phyloP scores from a whole-genome alignment of 352 stramenopile genomes.

The Globisporangium viniferum region DNA sequence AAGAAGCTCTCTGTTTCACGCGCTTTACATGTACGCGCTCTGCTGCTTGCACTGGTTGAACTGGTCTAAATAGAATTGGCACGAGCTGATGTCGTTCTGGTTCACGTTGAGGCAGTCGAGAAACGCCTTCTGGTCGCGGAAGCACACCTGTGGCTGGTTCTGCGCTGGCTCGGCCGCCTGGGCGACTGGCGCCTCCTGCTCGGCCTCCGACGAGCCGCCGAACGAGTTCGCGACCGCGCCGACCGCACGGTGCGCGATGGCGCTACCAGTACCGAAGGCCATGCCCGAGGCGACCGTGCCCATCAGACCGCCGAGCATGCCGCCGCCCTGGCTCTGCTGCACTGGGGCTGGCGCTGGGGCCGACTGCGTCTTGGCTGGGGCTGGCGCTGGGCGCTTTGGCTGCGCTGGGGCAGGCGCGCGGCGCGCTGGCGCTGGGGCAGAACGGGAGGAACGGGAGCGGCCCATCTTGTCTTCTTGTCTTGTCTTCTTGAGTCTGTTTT shows the following conservation, averaged over 20 bases:
- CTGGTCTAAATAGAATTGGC: slow-evolving; percentile 88
- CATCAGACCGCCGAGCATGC: slow-evolving; percentile 95
- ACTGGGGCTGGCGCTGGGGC: slow-evolving; percentile 49
- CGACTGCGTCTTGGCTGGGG: slow-evolving; percentile 49
- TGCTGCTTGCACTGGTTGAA: slow-evolving; percentile 87
- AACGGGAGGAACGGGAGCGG: slow-evolving; percentile 63
- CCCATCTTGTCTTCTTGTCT: slow-evolving; percentile 40
- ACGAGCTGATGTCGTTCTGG: slow-evolving; percentile 84
- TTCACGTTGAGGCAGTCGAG: slow-evolving; percentile 84
- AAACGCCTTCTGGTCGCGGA: slow-evolving; percentile 77
- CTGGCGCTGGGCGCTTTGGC: slow-evolving; percentile 31
- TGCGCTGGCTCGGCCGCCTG: slow-evolving; percentile 34
- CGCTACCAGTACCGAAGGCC: slow-evolving; percentile 97
- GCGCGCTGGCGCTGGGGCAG: slow-evolving; percentile 42
- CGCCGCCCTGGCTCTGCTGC: slow-evolving; percentile 46
- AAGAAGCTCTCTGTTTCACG: slow-evolving; percentile 1
- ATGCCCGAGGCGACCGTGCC: slow-evolving; percentile 96
- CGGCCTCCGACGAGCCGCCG: slow-evolving; percentile 34
- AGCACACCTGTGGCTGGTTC: slow-evolving; percentile 54
- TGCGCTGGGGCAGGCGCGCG: slow-evolving; percentile 30
- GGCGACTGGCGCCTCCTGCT: slow-evolving; percentile 23
- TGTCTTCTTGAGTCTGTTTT: slow-evolving; percentile 20
- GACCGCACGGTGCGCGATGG: slow-evolving; percentile 93
- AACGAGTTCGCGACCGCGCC: slow-evolving; percentile 73
- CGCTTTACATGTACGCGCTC: slow-evolving; percentile 59